Evolutionary conservation across 352 stramenopile species (phyloP).

Genomic region (Phytophthora citricola): DNA sequence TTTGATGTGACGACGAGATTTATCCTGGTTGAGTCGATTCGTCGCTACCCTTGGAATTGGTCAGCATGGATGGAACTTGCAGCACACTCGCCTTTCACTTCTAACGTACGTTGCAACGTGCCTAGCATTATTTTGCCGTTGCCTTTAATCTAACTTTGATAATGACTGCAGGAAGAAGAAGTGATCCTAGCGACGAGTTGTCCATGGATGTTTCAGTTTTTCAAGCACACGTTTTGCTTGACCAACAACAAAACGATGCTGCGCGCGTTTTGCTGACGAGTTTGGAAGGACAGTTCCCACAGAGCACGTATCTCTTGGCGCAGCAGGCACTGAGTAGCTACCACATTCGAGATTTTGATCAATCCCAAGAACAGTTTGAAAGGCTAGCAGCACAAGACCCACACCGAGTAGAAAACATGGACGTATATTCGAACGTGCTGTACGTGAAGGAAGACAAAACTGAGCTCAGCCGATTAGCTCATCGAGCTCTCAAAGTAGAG

Average conservation of each 20-base stretch:
- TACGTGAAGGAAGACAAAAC: constrained; percentile 89
- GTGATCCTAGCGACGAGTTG: constrained; percentile 50
- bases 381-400: constrained; percentile 66
- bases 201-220: constrained; percentile 87
- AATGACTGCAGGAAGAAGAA: constrained; percentile 60
- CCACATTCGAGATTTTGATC: constrained; percentile 85
- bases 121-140: neutral
- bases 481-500: constrained; percentile 93
- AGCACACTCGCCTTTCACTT: constrained; percentile 69
- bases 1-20: constrained; percentile 67
- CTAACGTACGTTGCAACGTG: constrained; percentile 25
- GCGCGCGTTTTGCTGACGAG: constrained; percentile 61
- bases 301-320: constrained; percentile 75
- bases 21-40: constrained; percentile 78
- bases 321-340: constrained; percentile 85
- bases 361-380: constrained; percentile 80
- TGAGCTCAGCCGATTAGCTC: constrained; percentile 90
- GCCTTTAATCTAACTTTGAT: constrained; percentile 15
- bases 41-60: constrained; percentile 93
- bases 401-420: constrained; percentile 82
- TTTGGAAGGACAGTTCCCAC: constrained; percentile 62
- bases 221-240: constrained; percentile 78
- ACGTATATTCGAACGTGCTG: constrained; percentile 88
- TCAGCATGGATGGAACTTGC: constrained; percentile 97
- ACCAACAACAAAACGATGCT: constrained; percentile 81